Percentiles rank a stretch among this genome's conserved stretches.
These are phyloP conservation scores for Stenocarpella maydis DNA, from an alignment of 2,329 filamentous ascomycete species.

Conservation along the genomic window DNA sequence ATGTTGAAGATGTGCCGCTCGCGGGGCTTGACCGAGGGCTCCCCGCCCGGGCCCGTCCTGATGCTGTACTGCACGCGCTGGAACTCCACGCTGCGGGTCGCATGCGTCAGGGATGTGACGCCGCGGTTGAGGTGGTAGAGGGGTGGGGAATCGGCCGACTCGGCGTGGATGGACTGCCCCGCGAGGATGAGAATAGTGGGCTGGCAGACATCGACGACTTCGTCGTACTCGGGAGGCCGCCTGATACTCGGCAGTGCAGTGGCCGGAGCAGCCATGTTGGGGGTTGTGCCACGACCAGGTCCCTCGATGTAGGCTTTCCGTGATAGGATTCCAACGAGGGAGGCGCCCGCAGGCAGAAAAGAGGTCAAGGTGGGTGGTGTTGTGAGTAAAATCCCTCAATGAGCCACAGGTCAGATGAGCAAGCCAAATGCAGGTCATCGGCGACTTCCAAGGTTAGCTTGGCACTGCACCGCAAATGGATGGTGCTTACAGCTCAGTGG, in stretches of 20 bases:
- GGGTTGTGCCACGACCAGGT: background rate
- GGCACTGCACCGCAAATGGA: background rate
- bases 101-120: conserved; percentile 36
- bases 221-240: background rate
- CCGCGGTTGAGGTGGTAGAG: conserved; percentile 42
- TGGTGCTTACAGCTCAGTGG: background rate
- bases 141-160: conserved; percentile 36
- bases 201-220: conserved; percentile 25
- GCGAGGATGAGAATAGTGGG: conserved; percentile 41
- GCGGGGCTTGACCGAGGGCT: conserved; percentile 36
- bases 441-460: background rate
- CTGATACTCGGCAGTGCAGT: background rate
- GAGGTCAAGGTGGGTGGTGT: background rate
- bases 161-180: conserved; percentile 40
- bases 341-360: background rate
- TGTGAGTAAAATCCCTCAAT: background rate
- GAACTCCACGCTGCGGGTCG: conserved; percentile 38
- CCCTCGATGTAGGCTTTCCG: background rate
- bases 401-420: background rate
- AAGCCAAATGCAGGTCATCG: background rate
- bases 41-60: conserved; percentile 31
- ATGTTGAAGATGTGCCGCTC: conserved; percentile 39
- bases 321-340: background rate
- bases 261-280: background rate
- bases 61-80: conserved; percentile 39